phyloP scores from a whole-genome alignment of 1,139 yeast genomes.

The Yamadazyma dushanensis region DNA sequence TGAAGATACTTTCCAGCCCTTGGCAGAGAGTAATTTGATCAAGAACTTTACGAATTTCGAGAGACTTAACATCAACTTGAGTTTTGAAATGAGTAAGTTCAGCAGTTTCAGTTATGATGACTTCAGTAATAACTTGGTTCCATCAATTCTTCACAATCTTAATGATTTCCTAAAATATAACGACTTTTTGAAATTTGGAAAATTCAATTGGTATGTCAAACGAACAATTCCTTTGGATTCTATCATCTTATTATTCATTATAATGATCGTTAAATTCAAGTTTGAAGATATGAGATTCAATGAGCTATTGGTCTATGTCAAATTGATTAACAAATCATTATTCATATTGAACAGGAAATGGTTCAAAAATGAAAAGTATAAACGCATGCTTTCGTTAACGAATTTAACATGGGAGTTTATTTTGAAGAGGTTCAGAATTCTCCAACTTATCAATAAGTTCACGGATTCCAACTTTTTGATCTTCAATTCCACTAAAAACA shows the following conservation, averaged over 20 bases:
- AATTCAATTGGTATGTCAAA: conserved; percentile 60
- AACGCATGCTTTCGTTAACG: conserved; percentile 44
- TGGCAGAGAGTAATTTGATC: conserved; percentile 42
- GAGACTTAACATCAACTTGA: conserved; percentile 35
- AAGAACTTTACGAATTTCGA: conserved; percentile 28
- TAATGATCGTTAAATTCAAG: conserved; percentile 54
- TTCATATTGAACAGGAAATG: conserved; percentile 46
- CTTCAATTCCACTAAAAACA: conserved; percentile 14
- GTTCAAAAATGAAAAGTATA: conserved; percentile 50
- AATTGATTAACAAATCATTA: conserved; percentile 43
- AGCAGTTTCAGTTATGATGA: conserved; percentile 48
- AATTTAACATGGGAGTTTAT: conserved; percentile 47
- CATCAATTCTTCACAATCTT: conserved; percentile 57
- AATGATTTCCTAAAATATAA: conserved; percentile 53
- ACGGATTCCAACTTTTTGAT: conserved; percentile 21
- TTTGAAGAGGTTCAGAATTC: conserved; percentile 35
- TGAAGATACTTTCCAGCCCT: conserved; percentile 44
- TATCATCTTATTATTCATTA: conserved; percentile 52
- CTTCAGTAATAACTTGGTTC: conserved; percentile 52
- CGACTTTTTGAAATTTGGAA: conserved; percentile 49
- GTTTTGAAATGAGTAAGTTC: conserved; percentile 34
- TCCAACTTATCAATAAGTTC: conserved; percentile 31
- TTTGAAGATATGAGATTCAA: conserved; percentile 39
- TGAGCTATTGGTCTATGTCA: conserved; percentile 35
- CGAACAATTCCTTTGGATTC: conserved; percentile 61